Percentiles rank a stretch among this genome's conserved stretches.
These are phyloP conservation scores for Amaranthus cruentus DNA, from an alignment of 148 eudicot genomes.

Conservation along the genomic window DNA sequence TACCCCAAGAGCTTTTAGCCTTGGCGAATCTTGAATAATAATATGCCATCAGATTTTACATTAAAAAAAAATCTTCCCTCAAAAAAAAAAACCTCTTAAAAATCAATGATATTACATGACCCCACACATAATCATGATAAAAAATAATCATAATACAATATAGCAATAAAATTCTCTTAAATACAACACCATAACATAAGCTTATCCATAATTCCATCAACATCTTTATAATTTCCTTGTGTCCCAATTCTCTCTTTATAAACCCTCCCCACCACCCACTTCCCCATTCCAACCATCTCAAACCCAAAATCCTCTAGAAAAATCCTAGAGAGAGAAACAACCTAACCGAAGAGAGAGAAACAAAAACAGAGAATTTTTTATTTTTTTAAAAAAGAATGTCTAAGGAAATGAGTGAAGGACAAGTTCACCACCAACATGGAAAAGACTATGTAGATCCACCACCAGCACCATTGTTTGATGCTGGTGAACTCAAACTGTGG, in stretches of 20 bases:
- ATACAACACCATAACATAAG: background rate
- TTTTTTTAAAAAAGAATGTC: conserved; percentile 34
- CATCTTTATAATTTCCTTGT: conserved; percentile 7
- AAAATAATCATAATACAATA: background rate
- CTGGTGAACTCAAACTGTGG: conserved; percentile 67
- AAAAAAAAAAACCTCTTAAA: background rate
- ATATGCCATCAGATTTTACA: too few species aligned
- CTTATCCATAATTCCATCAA: conserved; percentile 25
- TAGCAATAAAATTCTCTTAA: background rate
- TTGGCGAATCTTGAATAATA: too few species aligned
- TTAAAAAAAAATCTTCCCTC: too few species aligned
- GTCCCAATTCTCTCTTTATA: conserved; percentile 16
- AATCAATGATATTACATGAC: background rate
- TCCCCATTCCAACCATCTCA: background rate
- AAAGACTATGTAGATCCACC: conserved; percentile 94
- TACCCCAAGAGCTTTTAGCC: too few species aligned
- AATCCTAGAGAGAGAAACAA: background rate
- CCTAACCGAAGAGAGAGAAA: background rate
- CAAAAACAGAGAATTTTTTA: background rate
- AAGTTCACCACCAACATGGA: conserved; percentile 36
- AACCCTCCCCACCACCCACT: conserved; percentile 5
- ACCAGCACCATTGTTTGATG: conserved; percentile 76
- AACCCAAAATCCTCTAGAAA: background rate
- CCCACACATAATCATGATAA: background rate
- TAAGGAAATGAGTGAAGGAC: conserved; percentile 61